A percentile compares a stretch with the other conserved stretches of the same genome.
phyloP scores from a whole-genome alignment of 345 rosid species.

The Excoecaria cochinchinensis region DNA sequence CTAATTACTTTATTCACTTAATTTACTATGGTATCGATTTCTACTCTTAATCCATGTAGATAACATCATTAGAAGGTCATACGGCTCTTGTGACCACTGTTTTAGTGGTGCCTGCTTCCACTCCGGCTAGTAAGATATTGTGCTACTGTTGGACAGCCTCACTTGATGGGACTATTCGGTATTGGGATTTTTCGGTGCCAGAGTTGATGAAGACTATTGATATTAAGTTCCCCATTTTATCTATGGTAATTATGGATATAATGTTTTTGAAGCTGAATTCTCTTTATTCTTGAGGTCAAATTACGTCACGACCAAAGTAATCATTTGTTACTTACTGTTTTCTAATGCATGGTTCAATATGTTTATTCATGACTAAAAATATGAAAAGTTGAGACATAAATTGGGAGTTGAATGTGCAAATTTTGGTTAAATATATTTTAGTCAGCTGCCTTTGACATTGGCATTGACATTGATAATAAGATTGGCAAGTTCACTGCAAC shows the following conservation, averaged over 20 bases:
- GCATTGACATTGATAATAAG: too few species aligned
- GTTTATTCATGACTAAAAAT: not conserved
- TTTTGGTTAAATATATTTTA: not conserved
- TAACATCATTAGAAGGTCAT: conserved; percentile 80
- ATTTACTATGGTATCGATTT: not conserved
- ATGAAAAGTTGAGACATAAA: not conserved
- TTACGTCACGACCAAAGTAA: not conserved
- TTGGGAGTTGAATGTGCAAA: not conserved
- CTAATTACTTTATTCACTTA: not conserved
- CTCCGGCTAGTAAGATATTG: conserved; percentile 51
- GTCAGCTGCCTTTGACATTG: not conserved
- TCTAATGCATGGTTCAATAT: not conserved
- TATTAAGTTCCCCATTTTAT: conserved; percentile 56
- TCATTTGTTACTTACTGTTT: not conserved
- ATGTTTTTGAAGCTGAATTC: not conserved
- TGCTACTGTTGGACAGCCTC: conserved; percentile 94
- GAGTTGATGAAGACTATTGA: conserved; percentile 71
- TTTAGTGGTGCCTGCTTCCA: conserved; percentile 63
- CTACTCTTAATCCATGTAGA: conserved; percentile 25
- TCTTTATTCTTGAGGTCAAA: not conserved
- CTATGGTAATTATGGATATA: conserved; percentile 51
- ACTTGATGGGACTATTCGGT: conserved; percentile 80
- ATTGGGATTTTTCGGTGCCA: conserved; percentile 85
- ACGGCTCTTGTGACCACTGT: conserved; percentile 70
- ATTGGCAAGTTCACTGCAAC: not conserved